Evolutionary conservation across 2,329 filamentous ascomycete species (phyloP), one percentile per base, ranked within the genome.

Genomic region (Sporothrix dimorphospora): DNA sequence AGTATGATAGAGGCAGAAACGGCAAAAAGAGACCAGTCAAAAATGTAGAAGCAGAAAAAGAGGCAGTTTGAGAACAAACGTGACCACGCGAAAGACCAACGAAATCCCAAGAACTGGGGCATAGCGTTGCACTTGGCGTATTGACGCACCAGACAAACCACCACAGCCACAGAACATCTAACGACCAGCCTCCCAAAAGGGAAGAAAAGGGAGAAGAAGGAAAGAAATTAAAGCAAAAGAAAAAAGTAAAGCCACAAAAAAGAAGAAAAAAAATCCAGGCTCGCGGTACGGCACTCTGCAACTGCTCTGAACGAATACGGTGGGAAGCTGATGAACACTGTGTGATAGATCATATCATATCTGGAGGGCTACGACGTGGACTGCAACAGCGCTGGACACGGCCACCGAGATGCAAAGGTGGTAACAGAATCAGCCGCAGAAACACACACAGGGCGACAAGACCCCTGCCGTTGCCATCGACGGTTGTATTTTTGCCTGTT

Each of bases 311-410:
- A 45, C 9, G 42, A 16, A 14, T 45, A 45, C 19, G 53, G 11
- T 27, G 53, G 8, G 19, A 57, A n/a, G n/a, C 24, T 57, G n/a
- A 21, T n/a, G 9, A 63, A 42, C 57, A 42, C 57, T n/a, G n/a
- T 63, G 57, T 61, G 57, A 61, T 40, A 16, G 57, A 61, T 61
- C 57, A 61, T 40, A 61, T 59, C 16, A 16, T n/a, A 45, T 34
- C 30, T 3, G 30, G 6, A 34, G 30, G 30, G 30, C 30, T 34
- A 34, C 30, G 30, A 34, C 30, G 30, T 6, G 30, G 30, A 34
- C 30, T 34, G 6, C 30, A 6, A 34, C 30, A 34, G 30, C 30
- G 27, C 24, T n/a, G 53, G 27, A 42, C 57, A n/a, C n/a, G 57
- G n/a, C 57, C 57, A 63, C 34, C 34, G 34, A 40, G 34, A 34